Percentiles rank a stretch among this genome's conserved stretches.
Conservation (phyloP, 2,329 filamentous ascomycete genomes). For the Penicillium sp. region DNA sequence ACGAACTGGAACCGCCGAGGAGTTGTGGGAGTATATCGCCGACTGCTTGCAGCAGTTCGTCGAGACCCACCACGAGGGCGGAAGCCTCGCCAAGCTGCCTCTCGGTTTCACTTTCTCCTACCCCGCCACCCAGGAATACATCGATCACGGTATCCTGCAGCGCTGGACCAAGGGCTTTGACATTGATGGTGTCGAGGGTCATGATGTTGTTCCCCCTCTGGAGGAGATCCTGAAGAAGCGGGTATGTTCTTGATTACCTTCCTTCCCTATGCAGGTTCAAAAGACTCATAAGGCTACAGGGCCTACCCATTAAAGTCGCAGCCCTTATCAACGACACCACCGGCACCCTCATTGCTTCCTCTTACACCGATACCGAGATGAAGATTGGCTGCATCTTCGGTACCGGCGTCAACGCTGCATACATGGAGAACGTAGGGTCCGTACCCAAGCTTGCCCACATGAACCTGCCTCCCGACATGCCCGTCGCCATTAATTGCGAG, state of each 20-base stretch:
- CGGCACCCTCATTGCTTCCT: slow-evolving; percentile 91
- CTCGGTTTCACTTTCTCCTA: slow-evolving; percentile 97
- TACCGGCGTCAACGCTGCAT: slow-evolving; percentile 96
- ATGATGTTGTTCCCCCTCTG: slow-evolving; percentile 87
- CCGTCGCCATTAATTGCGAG: slow-evolving; percentile 96
- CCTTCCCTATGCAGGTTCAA: background rate
- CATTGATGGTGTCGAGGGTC: slow-evolving; percentile 83
- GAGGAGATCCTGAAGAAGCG: slow-evolving; percentile 71
- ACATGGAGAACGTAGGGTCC: slow-evolving; percentile 89
- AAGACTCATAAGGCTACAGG: slow-evolving; percentile 48
- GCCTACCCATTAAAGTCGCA: slow-evolving; percentile 85
- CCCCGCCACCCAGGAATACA: slow-evolving; percentile 87
- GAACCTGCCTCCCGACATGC: slow-evolving; percentile 78
- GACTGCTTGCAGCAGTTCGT: slow-evolving; percentile 90
- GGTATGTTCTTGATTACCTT: slow-evolving; percentile 42
- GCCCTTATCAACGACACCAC: slow-evolving; percentile 98
- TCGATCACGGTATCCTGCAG: slow-evolving; percentile 88
- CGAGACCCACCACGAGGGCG: slow-evolving; percentile 72
- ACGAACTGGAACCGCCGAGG: slow-evolving; percentile 77
- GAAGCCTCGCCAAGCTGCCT: slow-evolving; percentile 62
- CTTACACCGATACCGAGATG: slow-evolving; percentile 91
- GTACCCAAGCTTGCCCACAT: slow-evolving; percentile 92
- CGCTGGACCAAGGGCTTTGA: slow-evolving; percentile 98
- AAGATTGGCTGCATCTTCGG: slow-evolving; percentile 98
- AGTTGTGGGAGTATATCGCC: slow-evolving; percentile 93